Evolutionary conservation across 2,329 filamentous ascomycete species (phyloP), one percentile per base, ranked within the genome.

Genomic region (Calonectria hongkongensis): DNA sequence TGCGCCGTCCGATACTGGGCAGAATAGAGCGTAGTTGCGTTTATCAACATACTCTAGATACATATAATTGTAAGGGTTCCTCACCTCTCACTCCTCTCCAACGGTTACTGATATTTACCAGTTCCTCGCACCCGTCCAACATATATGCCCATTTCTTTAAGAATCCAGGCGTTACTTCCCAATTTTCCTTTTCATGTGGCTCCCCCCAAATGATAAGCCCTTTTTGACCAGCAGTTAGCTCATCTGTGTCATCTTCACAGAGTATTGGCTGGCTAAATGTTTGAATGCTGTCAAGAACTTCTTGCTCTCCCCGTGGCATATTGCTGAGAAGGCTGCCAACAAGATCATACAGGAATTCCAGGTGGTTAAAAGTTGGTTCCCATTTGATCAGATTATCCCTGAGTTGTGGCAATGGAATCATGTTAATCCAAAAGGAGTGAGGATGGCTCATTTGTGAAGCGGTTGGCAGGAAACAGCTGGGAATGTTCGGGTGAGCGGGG

Each of bases 341-440:
- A 0, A 74, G 13, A 56, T 75, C 71, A 2, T 56, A 21, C 12
- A 75, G 15, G n/a, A 77, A 71, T n/a, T 72, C 41, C 2, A 45
- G 10, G n/a, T 77, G 75, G n/a, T 73, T 21, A 5, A 76, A 76
- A 8, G 7, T 27, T 12, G 48, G 10, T 41, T 77, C 72, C 9
- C 41, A 33, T 2, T 43, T 54, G 15, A 77, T 73, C 1, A 77
- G 54, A n/a, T 73, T 77, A 16, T 77, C 63, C n/a, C 75, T 43
- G 0, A 77, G 39, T 8, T 71, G 39, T 13, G 73, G 72, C 2
- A 74, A 77, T 1, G 73, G 75, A 5, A 77, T 12, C 4, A 66
- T 39, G 15, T 74, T 69, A 9, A 77, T 74, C 74, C 73, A 77
- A 9, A 18, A 50, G 2, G 72, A 63, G n/a, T 77, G 75, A 3